phyloP scores from a whole-genome alignment of 805 yeast genomes.

The Tetrapisispora taiwanensis region DNA sequence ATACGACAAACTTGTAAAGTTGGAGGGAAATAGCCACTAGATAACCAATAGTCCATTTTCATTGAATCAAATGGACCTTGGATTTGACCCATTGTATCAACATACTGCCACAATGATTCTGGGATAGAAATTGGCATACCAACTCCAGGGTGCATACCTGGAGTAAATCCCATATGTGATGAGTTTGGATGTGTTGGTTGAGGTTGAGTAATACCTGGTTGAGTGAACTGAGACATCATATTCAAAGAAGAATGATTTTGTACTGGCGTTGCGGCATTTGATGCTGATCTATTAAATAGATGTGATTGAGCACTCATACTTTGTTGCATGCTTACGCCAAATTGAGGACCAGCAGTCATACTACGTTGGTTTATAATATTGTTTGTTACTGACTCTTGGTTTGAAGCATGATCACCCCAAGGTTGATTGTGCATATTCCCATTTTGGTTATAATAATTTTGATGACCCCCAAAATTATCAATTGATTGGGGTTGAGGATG shows the following conservation, averaged over 20 bases:
- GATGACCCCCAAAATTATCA: not conserved
- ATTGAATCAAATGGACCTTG: slow-evolving; percentile 82
- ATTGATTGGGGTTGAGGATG: not conserved
- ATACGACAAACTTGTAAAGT: slow-evolving; percentile 49
- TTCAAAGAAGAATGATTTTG: not conserved
- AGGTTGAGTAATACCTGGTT: not conserved
- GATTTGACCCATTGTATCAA: slow-evolving; percentile 56
- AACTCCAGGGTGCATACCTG: not conserved
- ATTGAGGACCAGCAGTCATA: not conserved
- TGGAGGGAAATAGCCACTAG: slow-evolving; percentile 49
- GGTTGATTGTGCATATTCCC: not conserved
- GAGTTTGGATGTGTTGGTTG: not conserved
- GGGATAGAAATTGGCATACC: slow-evolving; percentile 13
- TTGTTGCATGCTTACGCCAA: not conserved
- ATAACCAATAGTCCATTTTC: slow-evolving; percentile 73
- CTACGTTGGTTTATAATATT: not conserved
- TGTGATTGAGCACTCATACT: not conserved
- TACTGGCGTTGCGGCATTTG: slow-evolving; percentile 1
- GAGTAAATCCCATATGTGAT: not conserved
- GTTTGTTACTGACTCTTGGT: not conserved
- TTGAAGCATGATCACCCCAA: not conserved
- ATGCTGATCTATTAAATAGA: not conserved
- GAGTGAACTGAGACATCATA: not conserved
- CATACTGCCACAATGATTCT: slow-evolving; percentile 59
- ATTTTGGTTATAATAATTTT: not conserved